Percentiles rank a stretch among this genome's conserved stretches.
These are phyloP conservation scores for Phaffomyces antillensis DNA, from an alignment of 805 yeast genomes.

Conservation along the genomic window DNA sequence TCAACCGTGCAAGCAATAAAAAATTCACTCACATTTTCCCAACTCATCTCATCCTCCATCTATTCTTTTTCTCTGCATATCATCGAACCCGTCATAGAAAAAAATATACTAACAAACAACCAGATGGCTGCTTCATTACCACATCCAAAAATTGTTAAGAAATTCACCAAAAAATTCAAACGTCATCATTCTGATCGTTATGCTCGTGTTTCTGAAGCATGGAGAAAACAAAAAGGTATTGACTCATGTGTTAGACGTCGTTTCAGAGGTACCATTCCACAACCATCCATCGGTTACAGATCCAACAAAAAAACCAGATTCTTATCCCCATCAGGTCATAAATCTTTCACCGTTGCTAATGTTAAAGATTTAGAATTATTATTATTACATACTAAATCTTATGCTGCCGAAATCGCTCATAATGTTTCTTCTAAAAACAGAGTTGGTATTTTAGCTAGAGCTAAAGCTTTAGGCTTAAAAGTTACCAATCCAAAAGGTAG, in stretches of 20 bases:
- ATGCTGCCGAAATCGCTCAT: conserved; percentile 99
- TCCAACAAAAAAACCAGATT: conserved; percentile 98
- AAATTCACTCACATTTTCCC: too few relatives aligned
- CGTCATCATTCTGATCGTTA: conserved; percentile 99
- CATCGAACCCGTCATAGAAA: too few relatives aligned
- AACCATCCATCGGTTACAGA: conserved; percentile 99
- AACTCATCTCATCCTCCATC: too few relatives aligned
- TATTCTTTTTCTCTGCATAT: too few relatives aligned
- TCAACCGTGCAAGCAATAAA: too few relatives aligned
- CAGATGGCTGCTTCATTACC: conserved; percentile 95
- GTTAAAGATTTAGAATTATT: conserved; percentile 88
- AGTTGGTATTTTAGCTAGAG: conserved; percentile 91
- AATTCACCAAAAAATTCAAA: conserved; percentile 98
- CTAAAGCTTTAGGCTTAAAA: conserved; percentile 96
- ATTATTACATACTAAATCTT: conserved; percentile 94
- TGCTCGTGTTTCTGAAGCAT: conserved; percentile 95
- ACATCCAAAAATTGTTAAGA: conserved; percentile 99
- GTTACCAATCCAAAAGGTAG: conserved; percentile 99
- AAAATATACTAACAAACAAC: conserved; percentile 21
- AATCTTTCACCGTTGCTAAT: conserved; percentile 91
- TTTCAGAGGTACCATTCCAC: conserved; percentile 98
- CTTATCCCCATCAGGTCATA: conserved; percentile 97
- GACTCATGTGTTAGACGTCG: conserved; percentile 99
- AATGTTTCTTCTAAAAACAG: conserved; percentile 98
- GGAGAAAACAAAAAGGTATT: conserved; percentile 99